Conservation (phyloP, 805 yeast genomes). For the Helenozyma rhizophorensis region DNA sequence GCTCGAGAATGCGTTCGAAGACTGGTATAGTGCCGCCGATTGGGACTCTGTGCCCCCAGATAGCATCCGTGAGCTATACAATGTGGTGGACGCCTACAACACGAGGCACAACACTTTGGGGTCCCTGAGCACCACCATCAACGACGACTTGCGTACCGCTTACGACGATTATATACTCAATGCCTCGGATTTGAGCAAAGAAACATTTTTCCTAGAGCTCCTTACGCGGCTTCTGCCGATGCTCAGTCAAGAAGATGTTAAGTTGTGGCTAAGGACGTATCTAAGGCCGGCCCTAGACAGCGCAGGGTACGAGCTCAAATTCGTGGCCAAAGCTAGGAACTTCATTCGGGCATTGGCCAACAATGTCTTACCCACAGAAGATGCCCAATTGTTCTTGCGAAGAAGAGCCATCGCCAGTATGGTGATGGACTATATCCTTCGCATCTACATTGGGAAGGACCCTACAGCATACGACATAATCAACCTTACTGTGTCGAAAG, state of each 20-base stretch:
- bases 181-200: constrained; percentile 25
- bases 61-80: constrained; percentile 9
- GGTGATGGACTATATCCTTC: constrained; percentile 22
- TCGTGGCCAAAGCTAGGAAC: constrained; percentile 29
- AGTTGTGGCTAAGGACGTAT: constrained; percentile 48
- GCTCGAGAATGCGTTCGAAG: constrained; percentile 7
- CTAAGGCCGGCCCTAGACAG: constrained; percentile 53
- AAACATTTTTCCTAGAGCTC: constrained; percentile 35
- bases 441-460: constrained; percentile 21
- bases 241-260: constrained; percentile 24
- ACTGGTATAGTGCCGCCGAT: constrained; percentile 10
- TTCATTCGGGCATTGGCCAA: constrained; percentile 21
- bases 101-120: constrained; percentile 32
- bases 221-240: constrained; percentile 31
- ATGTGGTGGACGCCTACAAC: constrained; percentile 11
- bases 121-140: constrained; percentile 26
- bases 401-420: constrained; percentile 18
- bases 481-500: constrained; percentile 11
- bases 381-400: constrained; percentile 15
- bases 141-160: constrained; percentile 32
- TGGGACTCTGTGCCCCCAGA: constrained; percentile 9
- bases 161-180: constrained; percentile 29
- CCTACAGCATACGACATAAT: constrained; percentile 14
- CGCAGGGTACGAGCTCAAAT: constrained; percentile 45
- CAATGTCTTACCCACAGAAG: constrained; percentile 16